Evolutionary conservation across 2,329 filamentous ascomycete genomes (phyloP), one percentile per base, ranked within the genome.

Genomic region (Alternaria sp.): DNA sequence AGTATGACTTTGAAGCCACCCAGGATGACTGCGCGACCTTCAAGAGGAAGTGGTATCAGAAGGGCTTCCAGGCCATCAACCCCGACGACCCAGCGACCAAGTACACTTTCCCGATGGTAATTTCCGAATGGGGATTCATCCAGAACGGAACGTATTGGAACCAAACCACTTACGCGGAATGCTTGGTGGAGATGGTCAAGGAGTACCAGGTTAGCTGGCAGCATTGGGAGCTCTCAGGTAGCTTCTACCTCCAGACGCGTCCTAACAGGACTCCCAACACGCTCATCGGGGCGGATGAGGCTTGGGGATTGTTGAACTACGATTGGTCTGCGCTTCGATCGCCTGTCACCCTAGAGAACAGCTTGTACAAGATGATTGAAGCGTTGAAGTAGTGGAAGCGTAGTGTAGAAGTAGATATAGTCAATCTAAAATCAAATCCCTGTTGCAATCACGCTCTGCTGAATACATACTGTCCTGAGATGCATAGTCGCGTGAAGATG

Each of bases 161-260:
- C 13, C 74, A 77, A 47, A 77, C 73, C 4, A 77, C 74, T 8
- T 77, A 78, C 52, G 73, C 72, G 5, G 72, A 64, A 47, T 78
- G 74, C 45, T 52, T 75, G 44, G 64, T 76, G 8, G 73, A 77
- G 51, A 77, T 77, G 74, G 74, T 77, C 4, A 56, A 73, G 49
- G 70, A 76, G 25, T 78, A 74, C 43, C 57, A 75, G 54, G 70
- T 76, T 17, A 64, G 72, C 32, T 77, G 73, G 74, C 68, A 71
- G 58, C 73, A 77, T 23, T 78, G 74, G 75, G 74, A 76, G 44
- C 55, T 78, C 2, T 72, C 72, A 1, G 75, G 76, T 6, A 75
- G 71, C 45, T 76, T 72, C 43, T 77, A 75, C 43, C 65, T 76
- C 17, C 84, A 84, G 81, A 83, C 76, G 4, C 67, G 76, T 56